A percentile compares a stretch with the other conserved stretches of the same genome.
These are phyloP conservation scores for Naumovozyma baii DNA, from an alignment of 805 yeast species.

Conservation along the genomic window DNA sequence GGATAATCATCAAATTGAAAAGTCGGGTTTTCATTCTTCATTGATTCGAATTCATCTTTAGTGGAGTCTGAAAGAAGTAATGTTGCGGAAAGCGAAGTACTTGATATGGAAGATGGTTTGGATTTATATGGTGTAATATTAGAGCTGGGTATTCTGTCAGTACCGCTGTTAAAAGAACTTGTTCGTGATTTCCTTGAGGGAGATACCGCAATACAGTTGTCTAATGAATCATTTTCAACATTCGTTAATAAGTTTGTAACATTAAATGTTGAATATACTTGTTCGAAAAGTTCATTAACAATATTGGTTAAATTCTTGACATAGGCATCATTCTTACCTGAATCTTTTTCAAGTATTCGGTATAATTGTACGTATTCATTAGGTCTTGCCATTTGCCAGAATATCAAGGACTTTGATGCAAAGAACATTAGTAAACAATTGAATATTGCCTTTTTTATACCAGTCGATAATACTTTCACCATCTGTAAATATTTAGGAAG, in stretches of 20 bases:
- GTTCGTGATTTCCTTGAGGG: background rate
- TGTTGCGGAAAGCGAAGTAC: background rate
- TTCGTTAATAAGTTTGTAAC: background rate
- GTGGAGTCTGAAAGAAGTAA: background rate
- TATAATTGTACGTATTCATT: constrained; percentile 32
- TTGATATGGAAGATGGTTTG: constrained; percentile 1
- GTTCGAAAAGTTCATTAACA: background rate
- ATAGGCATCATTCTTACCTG: constrained; percentile 2
- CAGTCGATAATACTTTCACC: constrained; percentile 30
- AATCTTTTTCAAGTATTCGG: constrained; percentile 2
- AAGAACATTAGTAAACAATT: constrained; percentile 38
- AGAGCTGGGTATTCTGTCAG: constrained; percentile 8
- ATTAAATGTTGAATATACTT: background rate
- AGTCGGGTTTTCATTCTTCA: background rate
- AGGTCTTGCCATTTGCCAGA: constrained; percentile 45
- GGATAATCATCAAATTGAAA: background rate
- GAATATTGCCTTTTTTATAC: constrained; percentile 37
- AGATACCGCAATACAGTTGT: background rate
- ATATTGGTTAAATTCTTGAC: constrained; percentile 1
- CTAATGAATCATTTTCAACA: background rate
- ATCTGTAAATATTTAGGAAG: constrained; percentile 34
- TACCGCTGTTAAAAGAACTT: background rate
- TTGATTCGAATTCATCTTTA: background rate
- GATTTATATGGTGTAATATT: constrained; percentile 10
- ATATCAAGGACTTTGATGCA: constrained; percentile 36